Percentiles rank a stretch among this genome's conserved stretches.
These are phyloP conservation scores for Diplotaxis tenuifolia DNA, from an alignment of 345 rosid genomes.

Conservation along the genomic window DNA sequence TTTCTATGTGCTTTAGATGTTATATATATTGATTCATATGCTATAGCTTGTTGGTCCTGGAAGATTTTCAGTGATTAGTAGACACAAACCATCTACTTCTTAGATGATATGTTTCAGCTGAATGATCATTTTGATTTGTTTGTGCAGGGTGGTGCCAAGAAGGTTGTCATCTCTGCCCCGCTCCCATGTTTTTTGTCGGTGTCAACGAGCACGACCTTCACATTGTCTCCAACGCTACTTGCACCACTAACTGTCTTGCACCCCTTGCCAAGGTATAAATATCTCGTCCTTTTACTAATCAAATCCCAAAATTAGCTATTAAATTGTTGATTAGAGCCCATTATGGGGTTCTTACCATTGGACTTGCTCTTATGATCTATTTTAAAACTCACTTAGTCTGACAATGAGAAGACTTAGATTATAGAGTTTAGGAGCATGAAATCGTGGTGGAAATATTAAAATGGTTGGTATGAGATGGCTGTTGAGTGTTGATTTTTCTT, in stretches of 20 bases:
- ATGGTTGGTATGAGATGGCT: constrained; percentile 23
- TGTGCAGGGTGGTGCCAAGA: too few relatives aligned
- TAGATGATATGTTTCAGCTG: too few relatives aligned
- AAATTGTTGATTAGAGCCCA: too few relatives aligned
- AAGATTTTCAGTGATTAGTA: neutral
- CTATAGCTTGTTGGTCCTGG: neutral
- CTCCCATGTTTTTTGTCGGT: too few relatives aligned
- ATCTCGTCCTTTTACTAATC: too few relatives aligned
- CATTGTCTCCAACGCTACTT: constrained; percentile 92
- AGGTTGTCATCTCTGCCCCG: too few relatives aligned
- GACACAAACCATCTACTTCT: too few relatives aligned
- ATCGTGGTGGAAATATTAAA: constrained; percentile 16
- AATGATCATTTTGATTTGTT: too few relatives aligned
- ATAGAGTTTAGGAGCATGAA: constrained; percentile 8
- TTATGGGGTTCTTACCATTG: too few relatives aligned
- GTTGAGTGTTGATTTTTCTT: constrained; percentile 30
- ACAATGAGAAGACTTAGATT: neutral
- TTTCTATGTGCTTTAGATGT: neutral
- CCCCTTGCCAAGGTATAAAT: constrained; percentile 76
- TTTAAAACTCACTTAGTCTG: neutral
- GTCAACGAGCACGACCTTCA: too few relatives aligned
- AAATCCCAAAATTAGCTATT: too few relatives aligned
- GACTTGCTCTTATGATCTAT: neutral
- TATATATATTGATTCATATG: neutral
- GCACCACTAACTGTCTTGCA: constrained; percentile 98